A percentile compares a stretch with the other conserved stretches of the same genome.
phyloP scores from a whole-genome alignment of 768 basidiomycete genomes.

The Suillus brevipes region DNA sequence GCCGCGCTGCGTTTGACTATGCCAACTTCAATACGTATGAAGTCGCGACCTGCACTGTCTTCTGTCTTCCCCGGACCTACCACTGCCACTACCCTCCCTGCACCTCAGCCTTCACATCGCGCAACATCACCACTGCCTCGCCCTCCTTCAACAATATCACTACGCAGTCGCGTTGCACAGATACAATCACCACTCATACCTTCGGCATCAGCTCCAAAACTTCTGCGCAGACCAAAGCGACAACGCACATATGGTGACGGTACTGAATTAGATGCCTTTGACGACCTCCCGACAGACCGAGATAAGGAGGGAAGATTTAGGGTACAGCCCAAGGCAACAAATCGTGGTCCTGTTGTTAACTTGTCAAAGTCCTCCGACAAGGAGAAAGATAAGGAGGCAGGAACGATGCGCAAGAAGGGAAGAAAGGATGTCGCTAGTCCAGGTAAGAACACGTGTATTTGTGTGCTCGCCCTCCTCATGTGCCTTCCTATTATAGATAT shows the following conservation, averaged over 20 bases:
- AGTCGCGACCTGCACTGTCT: constrained; percentile 74
- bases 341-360: constrained; percentile 56
- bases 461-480: background rate
- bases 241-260: constrained; percentile 80
- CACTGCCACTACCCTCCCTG: constrained; percentile 26
- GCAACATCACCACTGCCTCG: constrained; percentile 62
- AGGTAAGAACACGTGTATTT: constrained; percentile 39
- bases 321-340: constrained; percentile 72
- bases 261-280: constrained; percentile 85
- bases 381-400: constrained; percentile 47
- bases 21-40: constrained; percentile 79
- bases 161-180: constrained; percentile 36
- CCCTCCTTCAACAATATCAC: constrained; percentile 57
- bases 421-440: constrained; percentile 45
- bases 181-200: constrained; percentile 34
- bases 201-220: constrained; percentile 55
- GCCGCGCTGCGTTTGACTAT: constrained; percentile 81
- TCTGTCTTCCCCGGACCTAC: constrained; percentile 62
- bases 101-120: constrained; percentile 41
- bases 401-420: constrained; percentile 57
- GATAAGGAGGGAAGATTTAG: constrained; percentile 77
- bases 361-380: constrained; percentile 42
- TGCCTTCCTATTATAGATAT: constrained; percentile 17
- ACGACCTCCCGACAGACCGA: constrained; percentile 84
- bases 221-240: constrained; percentile 77